Base-by-base conservation (phyloP, 805 yeast species). In the Wickerhamomyces queroliae region DNA sequence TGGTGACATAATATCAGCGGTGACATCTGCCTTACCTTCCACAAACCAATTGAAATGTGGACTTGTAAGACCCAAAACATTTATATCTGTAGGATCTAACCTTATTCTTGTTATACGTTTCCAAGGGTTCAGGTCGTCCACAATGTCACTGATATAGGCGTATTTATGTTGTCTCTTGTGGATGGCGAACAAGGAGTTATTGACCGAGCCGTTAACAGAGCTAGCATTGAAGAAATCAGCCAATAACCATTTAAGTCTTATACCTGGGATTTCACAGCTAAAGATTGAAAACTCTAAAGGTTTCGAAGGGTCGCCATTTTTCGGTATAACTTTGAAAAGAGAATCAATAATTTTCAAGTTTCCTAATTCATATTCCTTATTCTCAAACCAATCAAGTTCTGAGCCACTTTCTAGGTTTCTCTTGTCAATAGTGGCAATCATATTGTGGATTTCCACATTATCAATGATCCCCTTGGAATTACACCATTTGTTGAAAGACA, bases 401-500 rank as follows among this genome's bases (percentile, higher is more conserved):
- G 50, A 42, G 2, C 53, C 45, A n/a, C 47, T 45, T 3, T 36
- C 36, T 5, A 44, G 38, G 12, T 39, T 24, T 0, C 82, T 69
- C 41, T 93, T 67, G 52, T 86, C 95, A 18, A 86, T 79, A 1
- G 80, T 80, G 7, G 99, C 98, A 25, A 91, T 71, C 50, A 91
- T 68, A 0, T 98, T 98, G 46, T 74, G 77, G 21, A 90, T 71
- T 41, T 84, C 87, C 44, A 88, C 73, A 39, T 79, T 84, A 41
- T 88, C 80, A 21, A 93, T 68, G 16, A 91, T 75, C 2, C 99
- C 99, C 32, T 76, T 72, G 0, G 96, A 95, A 44, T 83, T 74
- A 42, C 91, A 68, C 96, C 97, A 91, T 53, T 88, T 86, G 40
- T 72, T 68, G 51, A 93, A 76, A 9, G 95, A 83, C 16, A 91